Evolutionary conservation across 257 asterid genomes (phyloP), one percentile per base, ranked within the genome.

Genomic region (Jasminum sambac): DNA sequence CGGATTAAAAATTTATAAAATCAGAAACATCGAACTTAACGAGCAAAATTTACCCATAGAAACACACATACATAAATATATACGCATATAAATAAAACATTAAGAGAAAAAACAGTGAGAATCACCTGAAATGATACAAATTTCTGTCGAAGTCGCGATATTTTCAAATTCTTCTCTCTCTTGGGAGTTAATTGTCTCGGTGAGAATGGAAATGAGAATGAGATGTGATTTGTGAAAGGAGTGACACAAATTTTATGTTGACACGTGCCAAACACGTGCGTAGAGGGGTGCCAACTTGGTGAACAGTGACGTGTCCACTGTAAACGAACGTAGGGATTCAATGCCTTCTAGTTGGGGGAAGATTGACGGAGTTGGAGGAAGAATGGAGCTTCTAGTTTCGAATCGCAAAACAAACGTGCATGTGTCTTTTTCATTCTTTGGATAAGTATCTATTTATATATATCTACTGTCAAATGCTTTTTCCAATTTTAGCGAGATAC

Each of bases 111-210:
- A 71, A 73, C 66, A 67, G 17, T 5, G 39, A 60, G 66, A 71
- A 68, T 81, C 75, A 81, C 85, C 83, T 81, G 50, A 19, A 55
- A 44, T 68, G 79, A 78, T 69, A 68, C 81, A 72, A 64, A 52
- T 37, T 37, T 39, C 52, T 30, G 16, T 25, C 19, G 59, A 24
- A 13, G 59, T 68, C 44, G 23, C 19, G 2, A 11, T 12, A 14
- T 21, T 34, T 17, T 1, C 6, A n/a, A 62, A 39, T 16, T 13
- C 43, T 59, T 64, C 55, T 0, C 7, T 39, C 37, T 43, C 61
- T 2, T 61, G 36, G 44, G 44, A 17, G 26, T 11, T 37, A 48
- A 61, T 16, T 63, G 17, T 11, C 64, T 39, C 25, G 42, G 69
- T 30, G 68, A 50, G 14, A 68, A 57, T 44, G 30, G 68, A 21